Base-by-base conservation (phyloP, 768 basidiomycete genomes). In the Leccinum imitatum region DNA sequence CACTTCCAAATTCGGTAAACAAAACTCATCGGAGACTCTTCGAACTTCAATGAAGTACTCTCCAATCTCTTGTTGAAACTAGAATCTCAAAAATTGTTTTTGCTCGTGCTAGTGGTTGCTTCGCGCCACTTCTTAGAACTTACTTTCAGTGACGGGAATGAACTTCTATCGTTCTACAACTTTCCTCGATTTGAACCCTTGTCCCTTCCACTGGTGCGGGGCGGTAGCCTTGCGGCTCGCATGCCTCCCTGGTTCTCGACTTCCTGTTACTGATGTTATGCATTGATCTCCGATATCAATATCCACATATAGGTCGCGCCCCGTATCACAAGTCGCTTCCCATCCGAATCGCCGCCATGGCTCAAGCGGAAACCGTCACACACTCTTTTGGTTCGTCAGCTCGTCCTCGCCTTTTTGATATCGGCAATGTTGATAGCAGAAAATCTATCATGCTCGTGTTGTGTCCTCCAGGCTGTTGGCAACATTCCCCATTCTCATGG, bases 361-460 rank as follows among this genome's bases (percentile, higher is more conserved):
- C 56, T 68, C 13, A 54, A 67, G 15, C 68, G 75, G 53, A 54
- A 73, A 14, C 66, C 69, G 7, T 81, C 37, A 37, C 37, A 75
- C 59, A 35, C 60, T 23, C 81, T 80, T 1, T 59, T 58, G 6
- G 51, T 60, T 3, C 66, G 58, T 51, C 71, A 73, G 54, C 67
- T 78, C 7, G 70, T 78, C 15, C 62, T 78, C 13, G 73, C 73
- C 2, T 71, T 15, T 37, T 78, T 23, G 77, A 78, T 46, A 57
- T 78, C 13, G 76, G 78, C 3, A 78, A 78, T 11, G 78, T 75
- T 7, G 75, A 59, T 51, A 73, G 8, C 44, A 37, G 3, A 72
- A 50, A 77, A 72, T 1, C 64, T 78, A 14, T 74, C 74, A 1
- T 76, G 69, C 44, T 71, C 37, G 14, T 15, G 15, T 37, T 15